A percentile compares a stretch with the other conserved stretches of the same genome.
Conservation (phyloP, 306 rosid species). For the Fagus sylvatica region DNA sequence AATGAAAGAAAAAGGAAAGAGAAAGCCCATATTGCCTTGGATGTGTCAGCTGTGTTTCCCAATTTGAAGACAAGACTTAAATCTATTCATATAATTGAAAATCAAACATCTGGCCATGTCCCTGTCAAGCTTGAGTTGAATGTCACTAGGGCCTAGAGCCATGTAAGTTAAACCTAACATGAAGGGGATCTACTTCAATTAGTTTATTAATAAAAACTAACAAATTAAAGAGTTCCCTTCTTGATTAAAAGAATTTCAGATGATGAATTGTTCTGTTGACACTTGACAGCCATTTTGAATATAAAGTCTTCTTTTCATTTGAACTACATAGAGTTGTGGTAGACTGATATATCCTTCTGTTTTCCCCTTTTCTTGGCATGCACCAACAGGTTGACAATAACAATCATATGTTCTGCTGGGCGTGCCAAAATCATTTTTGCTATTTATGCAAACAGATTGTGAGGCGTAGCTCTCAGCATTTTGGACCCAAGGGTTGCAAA, state of each 20-base stretch:
- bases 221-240: neutral
- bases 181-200: neutral
- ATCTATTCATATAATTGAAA: slow-evolving; percentile 7
- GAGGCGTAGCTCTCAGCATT: slow-evolving; percentile 74
- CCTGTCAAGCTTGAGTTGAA: neutral
- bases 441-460: slow-evolving; percentile 66
- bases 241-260: neutral
- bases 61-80: neutral
- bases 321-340: neutral
- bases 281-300: neutral
- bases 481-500: slow-evolving; percentile 82
- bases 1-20: neutral
- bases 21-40: neutral
- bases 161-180: neutral
- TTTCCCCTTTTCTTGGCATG: slow-evolving; percentile 20
- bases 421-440: slow-evolving; percentile 85
- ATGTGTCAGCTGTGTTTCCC: neutral
- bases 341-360: slow-evolving; percentile 13
- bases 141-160: neutral
- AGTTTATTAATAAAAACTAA: neutral
- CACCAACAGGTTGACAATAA: slow-evolving; percentile 72
- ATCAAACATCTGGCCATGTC: neutral
- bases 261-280: neutral
- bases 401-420: slow-evolving; percentile 85
- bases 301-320: neutral